Percentiles rank a stretch among this genome's conserved stretches.
Evolutionary conservation across 371 early-diverging fungal genomes (phyloP).

Genomic region (Lichtheimia hyalospora): DNA sequence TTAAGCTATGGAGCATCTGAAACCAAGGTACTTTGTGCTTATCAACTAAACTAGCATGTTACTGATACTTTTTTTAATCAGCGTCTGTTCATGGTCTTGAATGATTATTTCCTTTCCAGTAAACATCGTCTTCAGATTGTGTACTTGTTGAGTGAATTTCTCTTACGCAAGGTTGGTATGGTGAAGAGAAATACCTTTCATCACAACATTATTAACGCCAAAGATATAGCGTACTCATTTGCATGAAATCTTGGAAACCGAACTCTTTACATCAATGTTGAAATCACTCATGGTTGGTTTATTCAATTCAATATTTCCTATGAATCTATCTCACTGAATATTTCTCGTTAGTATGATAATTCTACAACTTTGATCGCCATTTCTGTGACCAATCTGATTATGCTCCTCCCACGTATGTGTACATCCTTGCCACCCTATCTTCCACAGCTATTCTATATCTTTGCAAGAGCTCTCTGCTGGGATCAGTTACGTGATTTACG

Average conservation of each 20-base stretch:
- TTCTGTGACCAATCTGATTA: constrained; percentile 62
- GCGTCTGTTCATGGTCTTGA: constrained; percentile 50
- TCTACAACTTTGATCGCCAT: constrained; percentile 63
- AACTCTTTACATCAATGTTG: constrained; percentile 54
- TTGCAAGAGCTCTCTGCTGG: constrained; percentile 66
- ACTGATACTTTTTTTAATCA: too few species aligned
- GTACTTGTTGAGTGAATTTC: constrained; percentile 56
- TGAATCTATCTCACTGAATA: not conserved
- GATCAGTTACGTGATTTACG: constrained; percentile 54
- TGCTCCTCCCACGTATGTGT: constrained; percentile 69
- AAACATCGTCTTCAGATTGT: constrained; percentile 57
- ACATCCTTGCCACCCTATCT: constrained; percentile 55
- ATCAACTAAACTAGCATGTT: not conserved
- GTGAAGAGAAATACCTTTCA: not conserved
- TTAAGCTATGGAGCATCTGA: constrained; percentile 39
- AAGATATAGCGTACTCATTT: constrained; percentile 53
- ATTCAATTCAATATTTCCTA: not conserved
- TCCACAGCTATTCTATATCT: constrained; percentile 60
- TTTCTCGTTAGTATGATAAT: constrained; percentile 52
- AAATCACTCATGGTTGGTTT: constrained; percentile 59
- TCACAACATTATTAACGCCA: not conserved
- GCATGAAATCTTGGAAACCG: constrained; percentile 62
- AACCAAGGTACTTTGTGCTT: constrained; percentile 33
- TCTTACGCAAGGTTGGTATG: constrained; percentile 49
- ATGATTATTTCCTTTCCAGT: constrained; percentile 55